Conservation (phyloP, 495 filamentous ascomycete genomes). For the Lineolata rhizophorae region DNA sequence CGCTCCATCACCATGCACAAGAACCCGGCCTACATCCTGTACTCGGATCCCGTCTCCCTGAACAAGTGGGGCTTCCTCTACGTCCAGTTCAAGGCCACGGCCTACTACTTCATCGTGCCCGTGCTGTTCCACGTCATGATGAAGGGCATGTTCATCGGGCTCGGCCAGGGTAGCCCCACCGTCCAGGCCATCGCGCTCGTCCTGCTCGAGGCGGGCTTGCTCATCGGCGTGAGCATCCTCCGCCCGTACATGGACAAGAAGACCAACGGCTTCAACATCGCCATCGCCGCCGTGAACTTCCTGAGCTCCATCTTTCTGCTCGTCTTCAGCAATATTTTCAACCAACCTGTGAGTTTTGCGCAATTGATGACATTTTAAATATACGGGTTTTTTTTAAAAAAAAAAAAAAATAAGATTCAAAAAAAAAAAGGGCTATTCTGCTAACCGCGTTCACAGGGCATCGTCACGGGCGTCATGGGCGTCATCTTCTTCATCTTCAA, state of each 20-base stretch:
- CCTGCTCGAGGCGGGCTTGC: slow-evolving; percentile 60
- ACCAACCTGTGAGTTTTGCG: slow-evolving; percentile 44
- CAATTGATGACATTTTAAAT: not conserved
- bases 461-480: slow-evolving; percentile 85
- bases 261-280: slow-evolving; percentile 91
- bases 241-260: slow-evolving; percentile 99
- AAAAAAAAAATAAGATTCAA: too few species aligned
- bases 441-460: too few species aligned
- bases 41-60: slow-evolving; percentile 74
- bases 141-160: slow-evolving; percentile 81
- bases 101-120: slow-evolving; percentile 91
- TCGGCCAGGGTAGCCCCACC: slow-evolving; percentile 50
- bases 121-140: slow-evolving; percentile 55
- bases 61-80: slow-evolving; percentile 99
- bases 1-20: slow-evolving; percentile 81
- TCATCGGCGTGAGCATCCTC: slow-evolving; percentile 59
- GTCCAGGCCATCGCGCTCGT: slow-evolving; percentile 72
- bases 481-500: slow-evolving; percentile 88
- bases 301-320: slow-evolving; percentile 78
- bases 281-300: slow-evolving; percentile 78
- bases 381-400: too few species aligned
- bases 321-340: slow-evolving; percentile 90
- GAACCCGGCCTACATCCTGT: slow-evolving; percentile 93
- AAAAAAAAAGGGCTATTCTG: too few species aligned
- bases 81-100: slow-evolving; percentile 87